These are phyloP conservation scores for Debaryomyces maramus DNA, from an alignment of 805 yeast genomes.

Conservation along the genomic window DNA sequence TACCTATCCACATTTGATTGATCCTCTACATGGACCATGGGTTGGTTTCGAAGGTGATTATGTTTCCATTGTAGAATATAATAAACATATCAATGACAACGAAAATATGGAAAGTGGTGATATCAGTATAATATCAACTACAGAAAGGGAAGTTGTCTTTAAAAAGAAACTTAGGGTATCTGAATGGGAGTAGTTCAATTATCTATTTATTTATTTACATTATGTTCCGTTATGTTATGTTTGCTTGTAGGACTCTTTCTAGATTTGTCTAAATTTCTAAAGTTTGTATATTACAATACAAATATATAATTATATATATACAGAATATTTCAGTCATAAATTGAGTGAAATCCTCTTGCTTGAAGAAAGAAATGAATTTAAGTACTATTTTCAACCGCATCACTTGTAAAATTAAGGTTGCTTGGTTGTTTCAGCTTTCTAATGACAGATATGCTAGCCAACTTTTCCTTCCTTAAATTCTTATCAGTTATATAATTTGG, in stretches of 20 bases:
- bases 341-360: too few species aligned
- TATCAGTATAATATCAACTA: slow-evolving; percentile 13
- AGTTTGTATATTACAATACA: too few species aligned
- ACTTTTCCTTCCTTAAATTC: slow-evolving; percentile 33
- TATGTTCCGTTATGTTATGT: background rate
- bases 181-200: slow-evolving; percentile 38
- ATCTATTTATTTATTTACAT: too few species aligned
- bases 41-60: slow-evolving; percentile 55
- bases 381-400: too few species aligned
- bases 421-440: slow-evolving; percentile 22
- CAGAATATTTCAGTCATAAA: too few species aligned
- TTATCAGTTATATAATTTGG: slow-evolving; percentile 41
- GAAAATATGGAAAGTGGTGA: slow-evolving; percentile 23
- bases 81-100: slow-evolving; percentile 9
- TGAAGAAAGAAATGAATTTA: too few species aligned
- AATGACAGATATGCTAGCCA: slow-evolving; percentile 28
- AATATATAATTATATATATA: too few species aligned
- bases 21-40: slow-evolving; percentile 56
- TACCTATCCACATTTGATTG: slow-evolving; percentile 48
- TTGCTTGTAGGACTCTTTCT: too few species aligned
- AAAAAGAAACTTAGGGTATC: slow-evolving; percentile 29
- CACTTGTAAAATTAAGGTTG: too few species aligned
- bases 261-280: too few species aligned
- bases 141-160: slow-evolving; percentile 23
- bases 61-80: slow-evolving; percentile 41